A percentile compares a stretch with the other conserved stretches of the same genome.
Conservation (phyloP, 2,329 filamentous ascomycete genomes). For the Blumeriella jaapii region DNA sequence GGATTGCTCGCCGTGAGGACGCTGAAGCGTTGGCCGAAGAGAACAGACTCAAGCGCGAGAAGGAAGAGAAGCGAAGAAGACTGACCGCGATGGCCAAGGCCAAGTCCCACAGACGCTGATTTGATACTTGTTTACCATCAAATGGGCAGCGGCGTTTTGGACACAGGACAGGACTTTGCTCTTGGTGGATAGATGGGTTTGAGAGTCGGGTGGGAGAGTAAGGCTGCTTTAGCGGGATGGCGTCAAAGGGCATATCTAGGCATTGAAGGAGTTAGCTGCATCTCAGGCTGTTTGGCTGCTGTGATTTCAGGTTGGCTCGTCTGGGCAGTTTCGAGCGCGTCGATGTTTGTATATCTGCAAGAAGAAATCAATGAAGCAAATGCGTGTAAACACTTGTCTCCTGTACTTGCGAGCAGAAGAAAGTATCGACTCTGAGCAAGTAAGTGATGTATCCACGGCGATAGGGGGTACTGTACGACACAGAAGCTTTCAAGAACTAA, state of each 20-base stretch:
- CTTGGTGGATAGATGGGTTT: slow-evolving; percentile 6
- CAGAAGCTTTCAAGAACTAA: too few relatives aligned
- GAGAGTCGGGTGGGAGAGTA: not conserved
- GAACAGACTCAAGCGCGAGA: slow-evolving; percentile 47
- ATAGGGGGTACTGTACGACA: too few relatives aligned
- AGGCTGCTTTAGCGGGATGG: slow-evolving; percentile 10
- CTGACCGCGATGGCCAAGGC: slow-evolving; percentile 25
- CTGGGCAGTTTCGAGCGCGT: too few relatives aligned
- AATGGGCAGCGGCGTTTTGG: not conserved
- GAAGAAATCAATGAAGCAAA: too few relatives aligned
- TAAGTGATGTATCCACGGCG: too few relatives aligned
- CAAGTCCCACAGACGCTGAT: slow-evolving; percentile 8
- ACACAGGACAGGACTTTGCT: not conserved
- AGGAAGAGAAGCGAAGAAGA: slow-evolving; percentile 36
- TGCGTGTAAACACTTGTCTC: too few relatives aligned
- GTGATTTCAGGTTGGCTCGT: not conserved
- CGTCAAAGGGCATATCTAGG: slow-evolving; percentile 3
- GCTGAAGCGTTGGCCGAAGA: slow-evolving; percentile 51
- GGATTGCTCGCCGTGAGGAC: slow-evolving; percentile 56
- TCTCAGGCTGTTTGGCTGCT: not conserved
- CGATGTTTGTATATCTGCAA: too few relatives aligned
- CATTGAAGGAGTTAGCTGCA: not conserved
- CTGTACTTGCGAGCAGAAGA: too few relatives aligned
- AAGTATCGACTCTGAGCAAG: too few relatives aligned
- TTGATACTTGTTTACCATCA: not conserved